These are phyloP conservation scores for Pythium rishiriense DNA, from an alignment of 352 stramenopile genomes.

Conservation along the genomic window DNA sequence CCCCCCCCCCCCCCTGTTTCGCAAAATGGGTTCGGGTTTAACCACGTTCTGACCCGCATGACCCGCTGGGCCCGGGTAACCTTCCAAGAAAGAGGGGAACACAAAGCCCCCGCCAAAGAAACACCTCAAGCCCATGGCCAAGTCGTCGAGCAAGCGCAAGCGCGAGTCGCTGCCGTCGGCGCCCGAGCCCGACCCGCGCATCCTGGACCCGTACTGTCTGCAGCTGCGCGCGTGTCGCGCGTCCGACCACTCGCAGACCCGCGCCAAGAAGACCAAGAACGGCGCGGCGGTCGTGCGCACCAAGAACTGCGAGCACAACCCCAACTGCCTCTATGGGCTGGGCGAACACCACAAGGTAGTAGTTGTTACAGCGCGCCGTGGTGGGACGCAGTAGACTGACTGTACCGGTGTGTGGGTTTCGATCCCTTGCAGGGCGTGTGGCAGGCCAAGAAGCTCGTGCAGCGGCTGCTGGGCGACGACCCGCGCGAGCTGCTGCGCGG, in stretches of 20 bases:
- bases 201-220: constrained; percentile 63
- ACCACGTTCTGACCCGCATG: too few species aligned
- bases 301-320: constrained; percentile 80
- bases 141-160: constrained; percentile 51
- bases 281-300: constrained; percentile 20
- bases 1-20: too few species aligned
- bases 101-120: too few species aligned
- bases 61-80: too few species aligned
- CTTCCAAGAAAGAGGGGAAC: too few species aligned
- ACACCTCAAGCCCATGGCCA: too few species aligned
- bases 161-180: constrained; percentile 32
- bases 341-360: constrained; percentile 68
- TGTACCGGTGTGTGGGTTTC: too few species aligned
- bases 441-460: constrained; percentile 54
- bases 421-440: constrained; percentile 84
- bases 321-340: constrained; percentile 85
- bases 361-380: not conserved
- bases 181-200: constrained; percentile 32
- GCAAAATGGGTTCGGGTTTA: too few species aligned
- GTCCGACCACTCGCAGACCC: constrained; percentile 69
- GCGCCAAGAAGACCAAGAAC: constrained; percentile 42
- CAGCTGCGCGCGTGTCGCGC: constrained; percentile 44
- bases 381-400: not conserved
- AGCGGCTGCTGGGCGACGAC: constrained; percentile 63
- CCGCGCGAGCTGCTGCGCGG: constrained; percentile 52